Evolutionary conservation across 768 basidiomycete species (phyloP).

Genomic region (Candolleomyces efflorescens): DNA sequence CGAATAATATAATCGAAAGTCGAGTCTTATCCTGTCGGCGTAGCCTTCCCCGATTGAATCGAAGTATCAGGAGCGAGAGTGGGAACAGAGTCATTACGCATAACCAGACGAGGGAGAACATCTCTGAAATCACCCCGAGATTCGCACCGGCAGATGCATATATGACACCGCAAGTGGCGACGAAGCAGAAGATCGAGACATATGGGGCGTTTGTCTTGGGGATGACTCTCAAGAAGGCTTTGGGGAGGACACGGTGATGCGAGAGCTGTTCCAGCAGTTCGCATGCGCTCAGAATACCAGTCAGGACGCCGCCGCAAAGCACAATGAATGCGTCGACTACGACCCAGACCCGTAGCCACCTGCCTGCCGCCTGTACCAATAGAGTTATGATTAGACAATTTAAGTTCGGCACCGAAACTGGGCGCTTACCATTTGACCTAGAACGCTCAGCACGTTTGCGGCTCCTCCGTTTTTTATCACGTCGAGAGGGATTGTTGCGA

Average conservation of each 20-base stretch:
- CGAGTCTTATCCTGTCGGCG: slow-evolving; percentile 37
- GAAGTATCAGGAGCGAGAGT: slow-evolving; percentile 52
- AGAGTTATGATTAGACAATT: neutral
- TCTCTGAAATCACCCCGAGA: slow-evolving; percentile 52
- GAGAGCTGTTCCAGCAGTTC: slow-evolving; percentile 57
- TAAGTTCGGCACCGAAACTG: neutral
- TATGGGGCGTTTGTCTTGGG: slow-evolving; percentile 50
- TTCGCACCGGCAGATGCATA: slow-evolving; percentile 57
- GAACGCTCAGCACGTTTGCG: slow-evolving; percentile 59
- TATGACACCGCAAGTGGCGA: slow-evolving; percentile 43
- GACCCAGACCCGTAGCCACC: slow-evolving; percentile 59
- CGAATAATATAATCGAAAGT: slow-evolving; percentile 34
- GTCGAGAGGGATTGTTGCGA: slow-evolving; percentile 54
- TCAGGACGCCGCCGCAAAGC: slow-evolving; percentile 66
- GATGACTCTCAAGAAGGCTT: slow-evolving; percentile 41
- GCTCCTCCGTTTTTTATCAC: slow-evolving; percentile 35
- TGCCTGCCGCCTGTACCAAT: slow-evolving; percentile 43
- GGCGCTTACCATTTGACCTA: slow-evolving; percentile 49
- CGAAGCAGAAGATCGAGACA: slow-evolving; percentile 47
- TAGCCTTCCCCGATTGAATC: slow-evolving; percentile 62
- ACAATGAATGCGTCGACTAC: slow-evolving; percentile 69
- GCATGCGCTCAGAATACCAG: slow-evolving; percentile 57
- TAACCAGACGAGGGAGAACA: slow-evolving; percentile 71
- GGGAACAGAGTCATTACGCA: slow-evolving; percentile 64
- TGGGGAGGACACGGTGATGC: slow-evolving; percentile 57